Conservation (phyloP, 257 asterid species). For the Scutellaria minor region DNA sequence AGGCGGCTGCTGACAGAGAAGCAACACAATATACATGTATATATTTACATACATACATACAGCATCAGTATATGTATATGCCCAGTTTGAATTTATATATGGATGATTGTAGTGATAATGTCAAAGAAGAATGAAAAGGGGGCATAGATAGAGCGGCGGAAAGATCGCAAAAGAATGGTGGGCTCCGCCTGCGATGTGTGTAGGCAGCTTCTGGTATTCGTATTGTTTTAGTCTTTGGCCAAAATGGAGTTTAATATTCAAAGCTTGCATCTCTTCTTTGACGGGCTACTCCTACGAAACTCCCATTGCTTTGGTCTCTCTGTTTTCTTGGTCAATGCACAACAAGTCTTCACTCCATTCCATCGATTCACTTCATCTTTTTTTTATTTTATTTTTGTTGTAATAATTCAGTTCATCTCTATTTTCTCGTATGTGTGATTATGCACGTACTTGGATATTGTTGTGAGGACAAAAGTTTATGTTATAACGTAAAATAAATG, state of each 20-base stretch:
- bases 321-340: conserved; percentile 32
- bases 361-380: no score
- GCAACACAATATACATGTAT: neutral
- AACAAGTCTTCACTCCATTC: neutral
- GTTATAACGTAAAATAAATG: no score
- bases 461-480: no score
- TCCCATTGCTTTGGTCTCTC: conserved; percentile 4
- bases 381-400: no score
- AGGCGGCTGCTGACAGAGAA: conserved; percentile 42
- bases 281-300: conserved; percentile 15
- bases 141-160: conserved; percentile 31
- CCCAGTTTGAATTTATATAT: conserved; percentile 1
- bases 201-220: neutral
- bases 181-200: conserved; percentile 38
- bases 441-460: no score
- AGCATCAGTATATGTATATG: neutral
- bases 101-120: conserved; percentile 26
- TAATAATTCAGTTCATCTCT: no score
- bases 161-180: conserved; percentile 41
- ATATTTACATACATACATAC: conserved; percentile 14
- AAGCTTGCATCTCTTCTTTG: conserved; percentile 24
- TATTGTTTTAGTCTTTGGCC: neutral
- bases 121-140: conserved; percentile 33
- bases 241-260: conserved; percentile 31
- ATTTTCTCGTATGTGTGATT: no score